Percentiles rank a stretch among this genome's conserved stretches.
phyloP scores from a whole-genome alignment of 345 rosid genomes.

The Raphanus sativus region DNA sequence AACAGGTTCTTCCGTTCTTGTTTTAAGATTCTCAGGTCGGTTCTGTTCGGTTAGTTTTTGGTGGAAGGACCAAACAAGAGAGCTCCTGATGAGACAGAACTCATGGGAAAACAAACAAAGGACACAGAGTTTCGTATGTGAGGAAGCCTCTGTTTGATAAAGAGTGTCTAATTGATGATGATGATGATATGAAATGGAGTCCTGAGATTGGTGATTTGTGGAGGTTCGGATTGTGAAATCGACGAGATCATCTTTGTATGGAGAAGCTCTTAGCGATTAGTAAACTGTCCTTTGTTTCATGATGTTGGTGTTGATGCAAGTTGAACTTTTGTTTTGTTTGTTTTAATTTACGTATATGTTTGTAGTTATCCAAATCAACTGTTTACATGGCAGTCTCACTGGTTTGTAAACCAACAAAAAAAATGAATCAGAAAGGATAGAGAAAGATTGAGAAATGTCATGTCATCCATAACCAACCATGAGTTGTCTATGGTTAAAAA shows the following conservation, averaged over 20 bases:
- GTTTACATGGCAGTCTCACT: not conserved
- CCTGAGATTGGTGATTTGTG: constrained; percentile 68
- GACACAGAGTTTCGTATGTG: too few species aligned
- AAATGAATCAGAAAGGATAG: not conserved
- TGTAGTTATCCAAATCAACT: not conserved
- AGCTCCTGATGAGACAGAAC: constrained; percentile 33
- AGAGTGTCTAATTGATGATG: constrained; percentile 21
- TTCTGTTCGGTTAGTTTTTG: constrained; percentile 61
- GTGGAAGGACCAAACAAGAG: constrained; percentile 81
- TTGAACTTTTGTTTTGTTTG: constrained; percentile 26
- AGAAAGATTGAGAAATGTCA: not conserved
- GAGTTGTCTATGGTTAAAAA: not conserved
- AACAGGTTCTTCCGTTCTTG: too few species aligned
- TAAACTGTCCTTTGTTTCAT: constrained; percentile 61
- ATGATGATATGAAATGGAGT: constrained; percentile 32
- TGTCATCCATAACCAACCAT: not conserved
- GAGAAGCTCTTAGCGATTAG: constrained; percentile 77
- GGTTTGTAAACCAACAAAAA: not conserved
- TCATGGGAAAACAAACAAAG: constrained; percentile 52
- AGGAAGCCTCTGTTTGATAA: constrained; percentile 46
- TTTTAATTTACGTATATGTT: not conserved
- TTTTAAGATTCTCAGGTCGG: constrained; percentile 40
- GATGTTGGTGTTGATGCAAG: constrained; percentile 47
- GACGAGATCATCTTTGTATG: constrained; percentile 66
- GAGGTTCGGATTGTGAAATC: constrained; percentile 70